Evolutionary conservation across 2,329 filamentous ascomycete species (phyloP).

Genomic region (Pseudocercospora crystallina): DNA sequence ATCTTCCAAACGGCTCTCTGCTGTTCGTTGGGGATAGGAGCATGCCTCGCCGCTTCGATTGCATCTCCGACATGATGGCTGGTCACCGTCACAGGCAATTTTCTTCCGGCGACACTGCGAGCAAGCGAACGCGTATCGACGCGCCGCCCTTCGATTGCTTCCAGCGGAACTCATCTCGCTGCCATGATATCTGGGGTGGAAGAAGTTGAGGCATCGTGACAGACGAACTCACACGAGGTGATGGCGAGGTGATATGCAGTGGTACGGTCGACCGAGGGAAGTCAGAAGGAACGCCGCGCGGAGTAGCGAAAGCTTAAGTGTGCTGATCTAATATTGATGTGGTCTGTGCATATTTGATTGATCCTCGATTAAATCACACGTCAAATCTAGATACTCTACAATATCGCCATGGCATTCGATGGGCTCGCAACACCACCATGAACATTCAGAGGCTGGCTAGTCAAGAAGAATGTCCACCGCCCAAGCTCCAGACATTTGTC

Average conservation of each 20-base stretch:
- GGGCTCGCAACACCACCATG: conserved; percentile 38
- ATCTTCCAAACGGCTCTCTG: background rate
- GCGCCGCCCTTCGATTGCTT: too few species aligned
- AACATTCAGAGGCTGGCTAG: conserved; percentile 49
- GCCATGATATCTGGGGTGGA: too few species aligned
- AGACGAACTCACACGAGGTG: too few species aligned
- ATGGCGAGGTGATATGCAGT: too few species aligned
- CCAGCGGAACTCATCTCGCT: too few species aligned
- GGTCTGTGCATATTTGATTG: too few species aligned
- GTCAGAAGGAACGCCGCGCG: too few species aligned
- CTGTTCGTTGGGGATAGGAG: conserved; percentile 1
- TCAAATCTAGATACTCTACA: conserved; percentile 12
- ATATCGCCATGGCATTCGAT: conserved; percentile 39
- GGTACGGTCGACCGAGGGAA: too few species aligned
- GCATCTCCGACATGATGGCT: conserved; percentile 3
- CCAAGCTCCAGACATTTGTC: conserved; percentile 38
- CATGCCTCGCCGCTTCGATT: background rate
- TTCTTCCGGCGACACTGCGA: conserved; percentile 5
- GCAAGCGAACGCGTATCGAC: conserved; percentile 5
- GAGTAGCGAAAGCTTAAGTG: too few species aligned
- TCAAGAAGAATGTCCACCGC: conserved; percentile 51
- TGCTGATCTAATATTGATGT: too few species aligned
- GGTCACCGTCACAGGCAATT: conserved; percentile 3
- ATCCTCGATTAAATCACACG: too few species aligned
- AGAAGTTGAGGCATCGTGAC: too few species aligned